Percentiles rank a stretch among this genome's conserved stretches.
These are phyloP conservation scores for Salmacisia buchloeana DNA, from an alignment of 1,284 basidiomycete genomes.

Conservation along the genomic window DNA sequence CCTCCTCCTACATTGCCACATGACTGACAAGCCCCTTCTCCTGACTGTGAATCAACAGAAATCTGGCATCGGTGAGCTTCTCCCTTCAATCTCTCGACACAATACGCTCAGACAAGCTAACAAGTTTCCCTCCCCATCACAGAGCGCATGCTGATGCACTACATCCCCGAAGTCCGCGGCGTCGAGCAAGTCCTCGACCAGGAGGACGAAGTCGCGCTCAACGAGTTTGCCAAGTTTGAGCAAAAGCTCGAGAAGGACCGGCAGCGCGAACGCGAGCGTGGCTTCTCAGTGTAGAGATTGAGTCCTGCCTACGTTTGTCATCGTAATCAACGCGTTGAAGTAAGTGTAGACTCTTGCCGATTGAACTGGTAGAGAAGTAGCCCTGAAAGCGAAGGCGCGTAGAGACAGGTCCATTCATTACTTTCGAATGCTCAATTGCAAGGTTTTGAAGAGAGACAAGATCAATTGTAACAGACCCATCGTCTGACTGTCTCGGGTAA, in stretches of 20 bases:
- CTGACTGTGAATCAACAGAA: not conserved
- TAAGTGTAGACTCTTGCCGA: no score
- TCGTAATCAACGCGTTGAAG: not conserved
- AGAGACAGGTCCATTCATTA: no score
- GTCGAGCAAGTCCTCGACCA: conserved; percentile 90
- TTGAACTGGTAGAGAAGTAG: no score
- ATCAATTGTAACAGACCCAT: no score
- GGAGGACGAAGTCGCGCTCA: conserved; percentile 79
- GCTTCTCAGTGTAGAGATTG: conserved; percentile 18
- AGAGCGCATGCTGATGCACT: conserved; percentile 98
- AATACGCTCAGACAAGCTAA: not conserved
- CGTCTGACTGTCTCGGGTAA: no score
- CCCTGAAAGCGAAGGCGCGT: no score
- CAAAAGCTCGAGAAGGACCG: conserved; percentile 58
- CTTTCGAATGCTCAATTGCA: no score
- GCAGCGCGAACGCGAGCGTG: conserved; percentile 27
- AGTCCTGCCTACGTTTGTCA: not conserved
- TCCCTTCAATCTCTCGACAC: not conserved
- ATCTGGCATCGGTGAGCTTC: not conserved
- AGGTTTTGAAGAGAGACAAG: no score
- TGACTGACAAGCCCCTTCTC: no score
- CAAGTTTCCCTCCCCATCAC: not conserved
- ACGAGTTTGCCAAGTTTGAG: conserved; percentile 90
- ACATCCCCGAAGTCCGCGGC: conserved; percentile 94
- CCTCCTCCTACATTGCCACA: not conserved